Conservation (phyloP, 2,329 filamentous ascomycete species). For the Ceratocystis diversiconidia region DNA sequence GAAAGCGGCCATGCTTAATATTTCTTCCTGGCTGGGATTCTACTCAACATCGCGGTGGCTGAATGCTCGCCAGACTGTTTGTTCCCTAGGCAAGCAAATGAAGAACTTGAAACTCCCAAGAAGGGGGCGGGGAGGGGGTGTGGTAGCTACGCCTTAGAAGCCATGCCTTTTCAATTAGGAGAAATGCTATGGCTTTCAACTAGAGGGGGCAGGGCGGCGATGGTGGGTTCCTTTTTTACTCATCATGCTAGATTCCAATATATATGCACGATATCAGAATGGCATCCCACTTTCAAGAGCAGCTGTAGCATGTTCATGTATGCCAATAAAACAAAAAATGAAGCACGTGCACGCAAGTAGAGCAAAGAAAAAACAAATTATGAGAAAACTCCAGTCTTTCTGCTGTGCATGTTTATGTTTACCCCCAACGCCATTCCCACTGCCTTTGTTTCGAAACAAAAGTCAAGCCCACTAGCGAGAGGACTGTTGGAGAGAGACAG, state of each 20-base stretch:
- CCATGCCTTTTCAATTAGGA: too few relatives aligned
- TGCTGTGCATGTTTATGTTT: background rate
- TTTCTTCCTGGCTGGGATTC: background rate
- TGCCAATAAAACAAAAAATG: background rate
- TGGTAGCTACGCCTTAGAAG: background rate
- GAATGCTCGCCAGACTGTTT: background rate
- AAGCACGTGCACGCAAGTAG: background rate
- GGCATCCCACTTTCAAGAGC: too few relatives aligned
- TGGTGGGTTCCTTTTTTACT: too few relatives aligned
- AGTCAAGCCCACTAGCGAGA: background rate
- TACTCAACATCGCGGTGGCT: background rate
- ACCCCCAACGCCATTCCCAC: background rate
- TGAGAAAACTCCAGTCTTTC: background rate
- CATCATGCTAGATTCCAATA: too few relatives aligned
- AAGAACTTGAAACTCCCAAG: background rate
- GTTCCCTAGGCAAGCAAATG: background rate
- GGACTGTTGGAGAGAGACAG: background rate
- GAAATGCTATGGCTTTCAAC: too few relatives aligned
- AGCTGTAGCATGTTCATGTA: background rate
- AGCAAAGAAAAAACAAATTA: background rate
- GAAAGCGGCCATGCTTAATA: background rate
- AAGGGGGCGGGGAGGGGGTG: background rate
- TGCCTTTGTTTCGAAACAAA: background rate
- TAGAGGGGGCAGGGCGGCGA: too few relatives aligned
- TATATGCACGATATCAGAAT: too few relatives aligned